Percentiles rank a stretch among this genome's conserved stretches.
Evolutionary conservation across 768 basidiomycete genomes (phyloP).

Genomic region (Boletus patriciae): DNA sequence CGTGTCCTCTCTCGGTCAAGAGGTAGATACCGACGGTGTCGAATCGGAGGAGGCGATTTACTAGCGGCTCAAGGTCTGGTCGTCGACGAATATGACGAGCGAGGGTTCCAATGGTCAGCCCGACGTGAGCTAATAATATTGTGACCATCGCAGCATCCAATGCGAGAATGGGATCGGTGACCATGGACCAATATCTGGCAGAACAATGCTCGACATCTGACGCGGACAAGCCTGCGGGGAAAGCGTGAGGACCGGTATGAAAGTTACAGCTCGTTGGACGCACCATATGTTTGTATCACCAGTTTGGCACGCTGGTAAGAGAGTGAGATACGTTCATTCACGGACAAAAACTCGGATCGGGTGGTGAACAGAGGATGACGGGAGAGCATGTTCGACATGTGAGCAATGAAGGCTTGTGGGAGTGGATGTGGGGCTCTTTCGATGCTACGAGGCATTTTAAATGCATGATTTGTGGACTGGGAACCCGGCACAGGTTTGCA

Average conservation of each 20-base stretch:
- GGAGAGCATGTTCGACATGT: slow-evolving; percentile 13
- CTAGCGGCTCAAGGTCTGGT: slow-evolving; percentile 49
- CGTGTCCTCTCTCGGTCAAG: slow-evolving; percentile 57
- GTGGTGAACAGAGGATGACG: slow-evolving; percentile 47
- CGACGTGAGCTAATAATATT: slow-evolving; percentile 52
- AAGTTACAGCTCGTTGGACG: slow-evolving; percentile 15
- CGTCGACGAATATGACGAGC: slow-evolving; percentile 48
- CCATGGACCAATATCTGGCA: slow-evolving; percentile 51
- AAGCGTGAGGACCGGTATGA: not conserved
- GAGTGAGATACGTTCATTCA: slow-evolving; percentile 47
- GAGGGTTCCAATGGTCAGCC: slow-evolving; percentile 54
- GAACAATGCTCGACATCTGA: slow-evolving; percentile 51
- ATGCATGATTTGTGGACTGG: too few relatives aligned
- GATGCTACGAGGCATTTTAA: too few relatives aligned
- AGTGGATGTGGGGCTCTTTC: not conserved
- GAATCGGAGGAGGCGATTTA: slow-evolving; percentile 51
- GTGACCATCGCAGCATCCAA: slow-evolving; percentile 55
- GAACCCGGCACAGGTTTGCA: too few relatives aligned
- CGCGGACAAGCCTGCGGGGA: slow-evolving; percentile 33
- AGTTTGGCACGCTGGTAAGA: slow-evolving; percentile 52
- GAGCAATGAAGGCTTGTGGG: not conserved
- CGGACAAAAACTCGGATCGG: slow-evolving; percentile 44
- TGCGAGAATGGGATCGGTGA: slow-evolving; percentile 52
- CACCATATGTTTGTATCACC: slow-evolving; percentile 51
- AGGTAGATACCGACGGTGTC: slow-evolving; percentile 55